Percentiles rank a stretch among this genome's conserved stretches.
phyloP scores from a whole-genome alignment of 148 eudicot genomes.

The Heliosperma pusillum region DNA sequence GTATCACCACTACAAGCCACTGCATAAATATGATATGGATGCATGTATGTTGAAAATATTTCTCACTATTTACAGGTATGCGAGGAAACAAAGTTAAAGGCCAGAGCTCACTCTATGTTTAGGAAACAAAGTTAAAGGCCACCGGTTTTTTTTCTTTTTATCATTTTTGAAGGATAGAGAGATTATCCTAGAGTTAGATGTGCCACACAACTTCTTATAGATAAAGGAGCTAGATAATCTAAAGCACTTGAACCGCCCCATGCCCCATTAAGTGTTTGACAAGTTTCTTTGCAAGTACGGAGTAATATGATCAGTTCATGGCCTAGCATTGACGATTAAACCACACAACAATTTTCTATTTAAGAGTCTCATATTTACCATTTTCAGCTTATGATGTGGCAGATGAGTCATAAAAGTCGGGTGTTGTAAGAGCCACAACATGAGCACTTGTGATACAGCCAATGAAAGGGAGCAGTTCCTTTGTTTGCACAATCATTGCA shows the following conservation, averaged over 20 bases:
- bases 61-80: no score
- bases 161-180: slow-evolving; percentile 6
- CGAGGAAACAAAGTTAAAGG: no score
- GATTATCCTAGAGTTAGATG: slow-evolving; percentile 12
- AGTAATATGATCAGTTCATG: slow-evolving; percentile 11
- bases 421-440: slow-evolving; percentile 86
- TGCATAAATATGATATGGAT: no score
- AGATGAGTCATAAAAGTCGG: slow-evolving; percentile 47
- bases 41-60: no score
- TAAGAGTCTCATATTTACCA: slow-evolving; percentile 17
- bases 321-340: slow-evolving; percentile 15
- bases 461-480: slow-evolving; percentile 73
- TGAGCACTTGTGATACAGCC: slow-evolving; percentile 82
- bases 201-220: background rate
- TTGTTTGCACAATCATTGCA: slow-evolving; percentile 90
- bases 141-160: no score
- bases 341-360: slow-evolving; percentile 6
- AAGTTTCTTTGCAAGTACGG: slow-evolving; percentile 2
- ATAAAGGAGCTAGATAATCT: background rate
- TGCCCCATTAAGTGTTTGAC: background rate
- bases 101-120: no score
- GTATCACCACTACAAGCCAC: no score
- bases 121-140: no score
- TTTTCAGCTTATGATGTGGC: background rate
- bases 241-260: slow-evolving; percentile 11